Conservation (phyloP, 2,329 filamentous ascomycete genomes). For the Fusarium sp. region DNA sequence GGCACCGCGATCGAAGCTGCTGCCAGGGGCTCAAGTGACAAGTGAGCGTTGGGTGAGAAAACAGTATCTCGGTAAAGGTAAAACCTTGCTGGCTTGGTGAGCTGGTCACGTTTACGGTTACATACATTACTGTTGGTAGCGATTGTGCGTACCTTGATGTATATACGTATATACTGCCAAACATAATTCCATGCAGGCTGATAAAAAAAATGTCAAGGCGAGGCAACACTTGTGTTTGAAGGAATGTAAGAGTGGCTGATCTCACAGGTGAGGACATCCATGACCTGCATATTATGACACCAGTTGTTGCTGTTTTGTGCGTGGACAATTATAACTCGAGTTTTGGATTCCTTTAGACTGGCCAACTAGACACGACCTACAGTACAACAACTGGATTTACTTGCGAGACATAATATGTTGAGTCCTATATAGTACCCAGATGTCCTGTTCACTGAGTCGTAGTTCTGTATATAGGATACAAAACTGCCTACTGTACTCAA, state of each 20-base stretch:
- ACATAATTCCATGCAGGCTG: not conserved
- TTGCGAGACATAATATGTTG: constrained; percentile 3
- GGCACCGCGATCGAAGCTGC: constrained; percentile 7
- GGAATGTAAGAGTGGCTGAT: constrained; percentile 2
- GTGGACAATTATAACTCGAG: not conserved
- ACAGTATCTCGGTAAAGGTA: constrained; percentile 3
- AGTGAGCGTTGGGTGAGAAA: not conserved
- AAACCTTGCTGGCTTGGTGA: not conserved
- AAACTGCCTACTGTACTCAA: constrained; percentile 13
- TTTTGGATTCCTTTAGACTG: not conserved
- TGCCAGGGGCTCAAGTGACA: constrained; percentile 1
- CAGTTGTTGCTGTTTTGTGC: not conserved
- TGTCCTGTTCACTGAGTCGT: not conserved
- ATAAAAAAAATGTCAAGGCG: not conserved
- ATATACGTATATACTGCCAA: not conserved
- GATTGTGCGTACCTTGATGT: not conserved
- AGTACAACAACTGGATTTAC: not conserved
- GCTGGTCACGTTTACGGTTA: not conserved
- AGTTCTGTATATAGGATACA: constrained; percentile 6
- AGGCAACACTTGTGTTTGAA: constrained; percentile 1
- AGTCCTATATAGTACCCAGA: not conserved
- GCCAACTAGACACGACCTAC: not conserved
- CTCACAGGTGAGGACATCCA: not conserved
- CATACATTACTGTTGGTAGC: not conserved
- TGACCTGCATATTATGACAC: constrained; percentile 2